Percentiles rank a stretch among this genome's conserved stretches.
phyloP scores from a whole-genome alignment of 1,284 basidiomycete genomes.

The Ustilago cynodontis region DNA sequence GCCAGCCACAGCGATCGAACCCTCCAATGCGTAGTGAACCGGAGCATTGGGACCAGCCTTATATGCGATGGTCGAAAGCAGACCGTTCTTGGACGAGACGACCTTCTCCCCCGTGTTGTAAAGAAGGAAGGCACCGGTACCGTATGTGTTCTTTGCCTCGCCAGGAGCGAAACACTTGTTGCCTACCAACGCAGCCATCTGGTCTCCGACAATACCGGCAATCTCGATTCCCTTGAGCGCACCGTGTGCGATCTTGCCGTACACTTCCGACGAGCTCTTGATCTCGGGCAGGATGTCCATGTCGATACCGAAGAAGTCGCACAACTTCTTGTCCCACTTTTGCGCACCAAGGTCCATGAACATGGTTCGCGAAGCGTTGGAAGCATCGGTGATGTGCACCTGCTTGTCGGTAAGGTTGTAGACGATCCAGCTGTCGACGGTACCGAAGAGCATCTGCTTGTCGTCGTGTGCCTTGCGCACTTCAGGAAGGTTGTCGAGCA shows the following conservation, averaged over 20 bases:
- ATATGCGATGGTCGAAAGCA: slow-evolving; percentile 95
- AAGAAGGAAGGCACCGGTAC: slow-evolving; percentile 93
- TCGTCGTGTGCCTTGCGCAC: slow-evolving; percentile 84
- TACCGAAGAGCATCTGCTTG: slow-evolving; percentile 89
- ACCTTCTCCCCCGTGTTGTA: slow-evolving; percentile 92
- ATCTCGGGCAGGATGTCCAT: slow-evolving; percentile 84
- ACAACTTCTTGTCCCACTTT: slow-evolving; percentile 83
- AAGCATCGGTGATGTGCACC: slow-evolving; percentile 92
- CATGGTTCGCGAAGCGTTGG: slow-evolving; percentile 95
- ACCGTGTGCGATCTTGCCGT: slow-evolving; percentile 80
- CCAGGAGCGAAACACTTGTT: slow-evolving; percentile 77
- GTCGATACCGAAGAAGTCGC: slow-evolving; percentile 89
- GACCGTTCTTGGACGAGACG: slow-evolving; percentile 85
- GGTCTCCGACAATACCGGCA: slow-evolving; percentile 92
- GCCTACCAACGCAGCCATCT: slow-evolving; percentile 94
- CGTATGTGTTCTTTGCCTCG: slow-evolving; percentile 71
- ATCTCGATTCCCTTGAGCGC: slow-evolving; percentile 83
- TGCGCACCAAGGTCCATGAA: slow-evolving; percentile 86
- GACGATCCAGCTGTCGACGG: slow-evolving; percentile 94
- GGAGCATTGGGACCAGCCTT: slow-evolving; percentile 83
- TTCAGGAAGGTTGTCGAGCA: slow-evolving; percentile 87
- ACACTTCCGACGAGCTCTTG: slow-evolving; percentile 91
- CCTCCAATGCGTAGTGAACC: slow-evolving; percentile 93
- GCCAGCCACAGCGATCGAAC: slow-evolving; percentile 93
- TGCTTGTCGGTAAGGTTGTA: slow-evolving; percentile 89